Percentiles rank a stretch among this genome's conserved stretches.
phyloP scores from a whole-genome alignment of 768 basidiomycete genomes.

The Pleurotus ostreatus region DNA sequence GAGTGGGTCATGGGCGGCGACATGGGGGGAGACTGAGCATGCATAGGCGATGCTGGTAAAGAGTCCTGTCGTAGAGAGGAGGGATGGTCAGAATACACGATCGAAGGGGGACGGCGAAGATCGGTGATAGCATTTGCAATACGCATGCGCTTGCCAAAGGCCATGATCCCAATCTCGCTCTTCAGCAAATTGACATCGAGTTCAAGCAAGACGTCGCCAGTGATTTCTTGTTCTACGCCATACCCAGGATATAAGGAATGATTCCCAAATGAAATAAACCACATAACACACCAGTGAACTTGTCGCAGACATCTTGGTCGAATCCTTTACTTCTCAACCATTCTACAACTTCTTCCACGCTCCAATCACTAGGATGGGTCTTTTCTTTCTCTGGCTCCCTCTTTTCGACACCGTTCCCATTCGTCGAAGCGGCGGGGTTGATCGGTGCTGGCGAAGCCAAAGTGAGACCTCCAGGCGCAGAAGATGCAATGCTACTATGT shows the following conservation, averaged over 20 bases:
- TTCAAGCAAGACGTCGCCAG: conserved; percentile 94
- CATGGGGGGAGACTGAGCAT: conserved; percentile 18
- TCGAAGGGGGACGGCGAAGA: conserved; percentile 68
- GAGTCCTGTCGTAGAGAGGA: conserved; percentile 23
- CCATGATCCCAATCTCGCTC: conserved; percentile 86
- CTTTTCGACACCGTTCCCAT: conserved; percentile 16
- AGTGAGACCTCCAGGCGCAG: conserved; percentile 13
- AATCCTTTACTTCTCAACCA: conserved; percentile 88
- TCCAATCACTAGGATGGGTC: conserved; percentile 70
- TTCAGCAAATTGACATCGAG: conserved; percentile 91
- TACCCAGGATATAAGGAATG: conserved; percentile 1
- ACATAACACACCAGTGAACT: conserved; percentile 72
- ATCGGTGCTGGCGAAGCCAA: conserved; percentile 10
- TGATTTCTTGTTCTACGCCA: conserved; percentile 90
- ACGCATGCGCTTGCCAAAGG: conserved; percentile 91
- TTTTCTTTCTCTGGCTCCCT: conserved; percentile 28
- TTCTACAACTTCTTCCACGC: conserved; percentile 80
- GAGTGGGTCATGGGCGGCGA: conserved; percentile 29
- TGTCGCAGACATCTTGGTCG: conserved; percentile 75
- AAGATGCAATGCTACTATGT: conserved; percentile 35
- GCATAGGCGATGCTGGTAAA: conserved; percentile 24
- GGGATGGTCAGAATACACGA: conserved; percentile 48
- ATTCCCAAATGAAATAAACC: not conserved
- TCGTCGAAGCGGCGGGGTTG: conserved; percentile 13
- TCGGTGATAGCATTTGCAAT: conserved; percentile 92